phyloP scores from a whole-genome alignment of 495 filamentous ascomycete genomes.

The Aspergillus kassunensis region DNA sequence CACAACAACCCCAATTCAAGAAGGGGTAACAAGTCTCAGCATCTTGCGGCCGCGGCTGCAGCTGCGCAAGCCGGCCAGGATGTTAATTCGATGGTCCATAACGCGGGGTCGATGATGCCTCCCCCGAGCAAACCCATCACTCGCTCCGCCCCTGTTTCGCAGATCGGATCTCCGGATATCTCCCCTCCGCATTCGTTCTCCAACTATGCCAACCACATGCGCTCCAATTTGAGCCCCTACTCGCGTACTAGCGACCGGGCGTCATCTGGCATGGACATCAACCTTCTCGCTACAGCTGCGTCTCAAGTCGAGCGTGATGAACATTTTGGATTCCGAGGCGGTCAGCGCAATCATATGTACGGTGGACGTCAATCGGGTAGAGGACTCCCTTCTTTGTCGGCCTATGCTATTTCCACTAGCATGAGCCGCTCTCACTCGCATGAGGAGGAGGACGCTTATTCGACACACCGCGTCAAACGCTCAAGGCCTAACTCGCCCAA shows the following conservation, averaged over 20 bases:
- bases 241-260: slow-evolving; percentile 48
- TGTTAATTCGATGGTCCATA: slow-evolving; percentile 48
- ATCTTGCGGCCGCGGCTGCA: slow-evolving; percentile 53
- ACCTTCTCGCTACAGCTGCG: slow-evolving; percentile 85
- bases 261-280: slow-evolving; percentile 69
- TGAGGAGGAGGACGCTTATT: slow-evolving; percentile 72
- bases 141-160: slow-evolving; percentile 84
- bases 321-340: slow-evolving; percentile 42
- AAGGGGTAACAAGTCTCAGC: slow-evolving; percentile 83
- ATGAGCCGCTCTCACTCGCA: slow-evolving; percentile 93
- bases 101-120: slow-evolving; percentile 62
- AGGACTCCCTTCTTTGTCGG: slow-evolving; percentile 72
- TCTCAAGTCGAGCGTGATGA: slow-evolving; percentile 82
- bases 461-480: slow-evolving; percentile 68
- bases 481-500: slow-evolving; percentile 90
- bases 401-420: slow-evolving; percentile 71
- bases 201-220: slow-evolving; percentile 64
- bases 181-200: slow-evolving; percentile 90
- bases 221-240: slow-evolving; percentile 62
- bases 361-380: slow-evolving; percentile 53
- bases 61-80: slow-evolving; percentile 50
- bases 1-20: slow-evolving; percentile 98
- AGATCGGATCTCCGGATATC: slow-evolving; percentile 88
- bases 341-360: slow-evolving; percentile 44
- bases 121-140: slow-evolving; percentile 68